phyloP scores from a whole-genome alignment of 805 yeast genomes.

The Wickerhamiella australiensis region DNA sequence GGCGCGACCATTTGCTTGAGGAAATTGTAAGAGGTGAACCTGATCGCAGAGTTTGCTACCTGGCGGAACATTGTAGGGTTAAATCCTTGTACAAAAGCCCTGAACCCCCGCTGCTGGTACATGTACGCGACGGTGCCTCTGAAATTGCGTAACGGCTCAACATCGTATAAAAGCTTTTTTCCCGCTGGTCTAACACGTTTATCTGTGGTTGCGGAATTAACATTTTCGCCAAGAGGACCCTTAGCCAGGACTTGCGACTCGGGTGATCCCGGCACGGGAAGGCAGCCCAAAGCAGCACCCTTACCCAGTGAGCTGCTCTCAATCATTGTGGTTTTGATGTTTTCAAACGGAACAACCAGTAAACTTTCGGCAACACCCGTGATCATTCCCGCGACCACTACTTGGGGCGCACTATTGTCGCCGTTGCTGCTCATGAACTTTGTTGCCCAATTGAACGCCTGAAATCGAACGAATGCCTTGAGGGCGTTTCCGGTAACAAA shows the following conservation, averaged over 20 bases:
- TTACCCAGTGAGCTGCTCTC: constrained; percentile 31
- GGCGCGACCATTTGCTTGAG: constrained; percentile 45
- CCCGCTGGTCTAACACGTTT: constrained; percentile 1
- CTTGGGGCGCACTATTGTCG: constrained; percentile 47
- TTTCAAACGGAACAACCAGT: constrained; percentile 76
- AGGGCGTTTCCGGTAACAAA: constrained; percentile 60
- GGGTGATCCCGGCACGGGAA: constrained; percentile 25
- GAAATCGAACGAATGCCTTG: constrained; percentile 62
- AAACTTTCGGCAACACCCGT: constrained; percentile 76
- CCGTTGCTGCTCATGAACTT: constrained; percentile 54
- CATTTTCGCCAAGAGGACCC: background rate
- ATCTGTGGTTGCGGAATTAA: background rate
- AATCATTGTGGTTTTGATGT: constrained; percentile 61
- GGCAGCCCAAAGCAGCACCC: constrained; percentile 25
- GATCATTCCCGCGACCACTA: constrained; percentile 71
- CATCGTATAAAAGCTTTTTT: constrained; percentile 20
- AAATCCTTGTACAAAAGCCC: constrained; percentile 75
- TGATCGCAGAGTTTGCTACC: constrained; percentile 60
- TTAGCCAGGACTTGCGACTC: background rate
- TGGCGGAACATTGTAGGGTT: constrained; percentile 75
- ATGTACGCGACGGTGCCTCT: constrained; percentile 39
- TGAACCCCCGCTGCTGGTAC: constrained; percentile 55
- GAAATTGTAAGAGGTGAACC: constrained; percentile 73
- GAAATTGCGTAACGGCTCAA: constrained; percentile 22
- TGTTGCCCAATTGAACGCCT: constrained; percentile 62